phyloP scores from a whole-genome alignment of 495 filamentous ascomycete genomes.

The Aspergillus kassunensis region DNA sequence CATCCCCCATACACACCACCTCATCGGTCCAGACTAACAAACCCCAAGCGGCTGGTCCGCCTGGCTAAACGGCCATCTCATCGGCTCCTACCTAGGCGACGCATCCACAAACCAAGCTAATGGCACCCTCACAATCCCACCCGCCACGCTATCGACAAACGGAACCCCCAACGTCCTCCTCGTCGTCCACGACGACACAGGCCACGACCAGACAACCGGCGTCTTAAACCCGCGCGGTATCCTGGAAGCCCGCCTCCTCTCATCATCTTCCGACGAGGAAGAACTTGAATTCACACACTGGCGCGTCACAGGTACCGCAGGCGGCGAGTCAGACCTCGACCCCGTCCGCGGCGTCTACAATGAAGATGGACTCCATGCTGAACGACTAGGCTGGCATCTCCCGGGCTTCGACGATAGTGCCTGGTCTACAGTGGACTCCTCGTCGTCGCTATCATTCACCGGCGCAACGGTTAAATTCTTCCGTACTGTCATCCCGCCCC shows the following conservation, averaged over 20 bases:
- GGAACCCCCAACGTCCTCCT: constrained; percentile 55
- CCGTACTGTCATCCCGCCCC: constrained; percentile 45
- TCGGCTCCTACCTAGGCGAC: constrained; percentile 55
- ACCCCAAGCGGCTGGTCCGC: constrained; percentile 47
- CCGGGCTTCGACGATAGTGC: constrained; percentile 50
- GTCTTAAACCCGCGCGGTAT: constrained; percentile 70
- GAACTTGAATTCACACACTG: constrained; percentile 49
- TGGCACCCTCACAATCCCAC: constrained; percentile 29
- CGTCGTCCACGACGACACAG: constrained; percentile 69
- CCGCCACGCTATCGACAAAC: constrained; percentile 44
- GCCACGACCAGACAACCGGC: constrained; percentile 57
- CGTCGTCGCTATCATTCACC: constrained; percentile 35
- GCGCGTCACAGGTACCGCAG: constrained; percentile 72
- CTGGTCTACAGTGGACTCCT: constrained; percentile 26
- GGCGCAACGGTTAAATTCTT: constrained; percentile 54
- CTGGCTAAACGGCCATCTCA: constrained; percentile 51
- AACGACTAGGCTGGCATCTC: constrained; percentile 63
- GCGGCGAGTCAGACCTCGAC: constrained; percentile 65
- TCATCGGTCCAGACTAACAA: background rate
- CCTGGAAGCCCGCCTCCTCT: constrained; percentile 48
- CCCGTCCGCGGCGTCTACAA: constrained; percentile 65
- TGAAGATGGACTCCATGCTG: constrained; percentile 66
- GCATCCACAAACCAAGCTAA: constrained; percentile 32
- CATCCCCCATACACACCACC: background rate
- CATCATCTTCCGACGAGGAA: constrained; percentile 16